Evolutionary conservation across 345 rosid genomes (phyloP), one percentile per base, ranked within the genome.

Genomic region (Odontarrhena argentea): DNA sequence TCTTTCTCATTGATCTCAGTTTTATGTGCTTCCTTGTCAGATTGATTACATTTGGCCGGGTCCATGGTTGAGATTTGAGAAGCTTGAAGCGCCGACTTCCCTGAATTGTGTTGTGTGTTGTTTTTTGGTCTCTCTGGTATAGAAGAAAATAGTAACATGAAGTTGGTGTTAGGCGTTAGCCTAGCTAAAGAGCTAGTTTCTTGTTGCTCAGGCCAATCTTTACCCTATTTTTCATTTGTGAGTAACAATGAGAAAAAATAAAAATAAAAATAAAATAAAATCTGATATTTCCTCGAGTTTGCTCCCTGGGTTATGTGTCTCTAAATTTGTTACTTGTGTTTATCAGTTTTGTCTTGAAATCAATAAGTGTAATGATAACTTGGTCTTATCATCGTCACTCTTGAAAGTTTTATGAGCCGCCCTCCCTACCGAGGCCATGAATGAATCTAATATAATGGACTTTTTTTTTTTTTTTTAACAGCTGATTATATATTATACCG

Each of bases 141-240:
- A 24, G 48, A 32, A 28, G 48, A 32, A 40, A 42, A 60, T 3
- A 37, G 32, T 24, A 43, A 45, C 68, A 70, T 13, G 14, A 34
- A 55, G 9, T 56, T 46, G 63, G 30, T 57, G 42, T 12, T 6
- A 53, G 40, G 37, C 9, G 40, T 50, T 2, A 60, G 67, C 67
- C 67, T 43, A 60, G 55, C 68, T 53, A 53, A 62, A 70, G 63
- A 62, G 49, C 69, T 62, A 53, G 60, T 47, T 38, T 14, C 49
- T 68, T 37, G 57, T 48, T 28, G 1, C 32, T 7, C 34, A 38
- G 51, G 58, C 73, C 57, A 38, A 38, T 26, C 5, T 47, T 28
- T 67, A 46, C 63, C 32, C 30, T 67, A 45, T 55, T 36, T 67
- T 38, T 9, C 65, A 49, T 48, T 7, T 28, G 10, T 18, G 40